These are phyloP conservation scores for Myxozyma vanderwaltii DNA, from an alignment of 805 yeast genomes.

Conservation along the genomic window DNA sequence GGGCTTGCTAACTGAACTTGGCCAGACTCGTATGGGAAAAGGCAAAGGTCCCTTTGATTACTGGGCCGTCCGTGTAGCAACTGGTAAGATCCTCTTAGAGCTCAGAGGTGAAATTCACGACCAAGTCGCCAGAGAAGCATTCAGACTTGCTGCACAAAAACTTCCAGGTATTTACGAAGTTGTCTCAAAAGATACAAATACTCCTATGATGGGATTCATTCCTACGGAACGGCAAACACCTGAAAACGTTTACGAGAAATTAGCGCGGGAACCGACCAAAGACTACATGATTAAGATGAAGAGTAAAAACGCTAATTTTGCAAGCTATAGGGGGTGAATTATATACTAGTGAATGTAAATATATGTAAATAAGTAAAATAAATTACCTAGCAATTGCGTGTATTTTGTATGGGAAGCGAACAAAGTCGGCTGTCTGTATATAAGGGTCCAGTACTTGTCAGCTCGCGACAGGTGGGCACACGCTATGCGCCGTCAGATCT, in stretches of 20 bases:
- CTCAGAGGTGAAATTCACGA: slow-evolving; percentile 78
- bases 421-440: background rate
- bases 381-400: too few relatives aligned
- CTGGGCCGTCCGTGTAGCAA: slow-evolving; percentile 96
- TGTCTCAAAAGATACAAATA: slow-evolving; percentile 8
- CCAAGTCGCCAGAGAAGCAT: slow-evolving; percentile 84
- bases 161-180: slow-evolving; percentile 53
- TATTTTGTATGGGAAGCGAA: too few relatives aligned
- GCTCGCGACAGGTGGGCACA: background rate
- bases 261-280: slow-evolving; percentile 64
- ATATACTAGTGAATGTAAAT: background rate
- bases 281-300: slow-evolving; percentile 57
- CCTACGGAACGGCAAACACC: slow-evolving; percentile 48
- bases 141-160: slow-evolving; percentile 84
- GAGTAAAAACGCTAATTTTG: slow-evolving; percentile 43
- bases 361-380: background rate
- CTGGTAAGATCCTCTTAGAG: slow-evolving; percentile 91
- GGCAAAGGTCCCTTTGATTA: slow-evolving; percentile 98
- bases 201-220: slow-evolving; percentile 16
- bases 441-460: background rate
- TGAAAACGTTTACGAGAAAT: slow-evolving; percentile 56
- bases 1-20: background rate
- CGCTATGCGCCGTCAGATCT: background rate
- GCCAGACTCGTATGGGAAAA: slow-evolving; percentile 93
- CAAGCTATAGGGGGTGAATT: slow-evolving; percentile 9